Conservation (phyloP, 2,329 filamentous ascomycete species). For the Ceratocystis cubensis region DNA sequence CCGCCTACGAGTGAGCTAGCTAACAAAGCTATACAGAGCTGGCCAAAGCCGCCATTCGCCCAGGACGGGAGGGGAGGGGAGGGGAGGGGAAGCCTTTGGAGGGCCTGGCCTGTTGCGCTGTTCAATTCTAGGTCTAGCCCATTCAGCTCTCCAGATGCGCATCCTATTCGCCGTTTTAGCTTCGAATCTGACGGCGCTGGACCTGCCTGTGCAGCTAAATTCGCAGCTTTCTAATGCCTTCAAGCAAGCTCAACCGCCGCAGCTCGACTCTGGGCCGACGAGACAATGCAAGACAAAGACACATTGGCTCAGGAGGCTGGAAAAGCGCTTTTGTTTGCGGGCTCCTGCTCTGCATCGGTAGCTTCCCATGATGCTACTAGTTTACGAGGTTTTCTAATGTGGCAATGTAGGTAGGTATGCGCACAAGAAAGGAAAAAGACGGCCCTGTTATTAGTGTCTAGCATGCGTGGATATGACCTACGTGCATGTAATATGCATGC, state of each 20-base stretch:
- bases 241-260: not conserved
- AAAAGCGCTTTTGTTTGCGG: not conserved
- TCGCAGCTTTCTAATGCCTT: not conserved
- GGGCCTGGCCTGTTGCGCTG: not conserved
- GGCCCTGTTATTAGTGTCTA: no score
- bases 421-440: not conserved
- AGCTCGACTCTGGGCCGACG: not conserved
- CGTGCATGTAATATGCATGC: no score
- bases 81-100: no score
- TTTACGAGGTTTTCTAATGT: not conserved
- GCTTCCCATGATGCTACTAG: not conserved
- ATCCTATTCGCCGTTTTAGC: not conserved
- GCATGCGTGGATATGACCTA: not conserved
- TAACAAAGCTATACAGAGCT: not conserved
- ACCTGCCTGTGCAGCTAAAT: not conserved
- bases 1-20: not conserved
- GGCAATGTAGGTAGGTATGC: not conserved
- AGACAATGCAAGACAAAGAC: not conserved
- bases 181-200: not conserved
- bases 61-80: no score
- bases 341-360: not conserved
- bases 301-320: not conserved
- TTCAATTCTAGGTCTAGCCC: not conserved
- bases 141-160: not conserved
- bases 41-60: not conserved